These are phyloP conservation scores for Fusarium circinatum DNA, from an alignment of 2,329 filamentous ascomycete species.

Conservation along the genomic window DNA sequence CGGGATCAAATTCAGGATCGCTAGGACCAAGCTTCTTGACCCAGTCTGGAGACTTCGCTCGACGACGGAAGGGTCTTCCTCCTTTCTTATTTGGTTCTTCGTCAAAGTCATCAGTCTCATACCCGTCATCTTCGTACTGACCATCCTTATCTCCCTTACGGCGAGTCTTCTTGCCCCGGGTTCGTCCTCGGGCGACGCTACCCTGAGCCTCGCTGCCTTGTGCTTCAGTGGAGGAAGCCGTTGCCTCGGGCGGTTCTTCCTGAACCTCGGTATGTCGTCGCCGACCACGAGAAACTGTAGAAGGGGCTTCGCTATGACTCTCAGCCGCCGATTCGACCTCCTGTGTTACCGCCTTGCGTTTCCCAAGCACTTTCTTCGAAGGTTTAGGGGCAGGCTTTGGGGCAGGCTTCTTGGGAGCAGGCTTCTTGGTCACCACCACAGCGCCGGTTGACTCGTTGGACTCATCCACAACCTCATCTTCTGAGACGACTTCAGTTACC, in stretches of 20 bases:
- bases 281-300: slow-evolving; percentile 1
- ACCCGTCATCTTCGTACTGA: slow-evolving; percentile 14
- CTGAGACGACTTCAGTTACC: background rate
- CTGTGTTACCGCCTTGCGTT: background rate
- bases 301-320: background rate
- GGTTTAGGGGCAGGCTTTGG: background rate
- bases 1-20: slow-evolving; percentile 39
- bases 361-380: background rate
- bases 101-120: slow-evolving; percentile 1
- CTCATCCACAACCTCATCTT: background rate
- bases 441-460: background rate
- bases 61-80: background rate
- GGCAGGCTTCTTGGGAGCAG: background rate
- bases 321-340: background rate
- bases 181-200: background rate
- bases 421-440: background rate
- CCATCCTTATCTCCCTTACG: background rate
- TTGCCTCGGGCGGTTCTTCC: background rate
- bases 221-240: background rate
- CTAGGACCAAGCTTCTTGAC: slow-evolving; percentile 34
- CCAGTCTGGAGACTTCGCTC: slow-evolving; percentile 44
- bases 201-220: slow-evolving; percentile 11
- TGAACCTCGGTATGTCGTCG: background rate
- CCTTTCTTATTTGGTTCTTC: background rate
- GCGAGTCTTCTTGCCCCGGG: background rate